Evolutionary conservation across 495 filamentous ascomycete species (phyloP).

Genomic region (Podospora conica): DNA sequence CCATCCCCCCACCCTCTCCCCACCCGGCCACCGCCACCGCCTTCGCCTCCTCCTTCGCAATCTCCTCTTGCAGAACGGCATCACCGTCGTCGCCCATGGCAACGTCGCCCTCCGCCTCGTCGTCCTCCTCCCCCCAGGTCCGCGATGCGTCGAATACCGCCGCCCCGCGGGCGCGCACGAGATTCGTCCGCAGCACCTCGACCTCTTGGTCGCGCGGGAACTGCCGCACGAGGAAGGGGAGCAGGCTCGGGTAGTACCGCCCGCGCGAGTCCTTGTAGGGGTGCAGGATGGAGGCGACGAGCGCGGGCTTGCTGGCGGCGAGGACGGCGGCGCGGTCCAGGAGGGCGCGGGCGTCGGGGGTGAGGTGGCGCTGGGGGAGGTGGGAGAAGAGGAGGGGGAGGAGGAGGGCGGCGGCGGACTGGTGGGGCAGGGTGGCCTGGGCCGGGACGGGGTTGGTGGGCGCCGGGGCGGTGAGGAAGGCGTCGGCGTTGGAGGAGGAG

Average conservation of each 20-base stretch:
- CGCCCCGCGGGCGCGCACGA: constrained; percentile 30
- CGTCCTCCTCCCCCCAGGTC: constrained; percentile 10
- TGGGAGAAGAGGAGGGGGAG: constrained; percentile 54
- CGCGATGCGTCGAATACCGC: neutral
- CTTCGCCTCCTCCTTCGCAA: constrained; percentile 17
- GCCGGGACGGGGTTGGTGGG: constrained; percentile 38
- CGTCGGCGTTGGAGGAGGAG: constrained; percentile 38
- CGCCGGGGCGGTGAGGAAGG: constrained; percentile 28
- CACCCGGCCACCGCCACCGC: constrained; percentile 10
- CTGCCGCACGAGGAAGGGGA: constrained; percentile 64
- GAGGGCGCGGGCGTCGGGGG: constrained; percentile 56
- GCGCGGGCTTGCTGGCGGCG: constrained; percentile 54
- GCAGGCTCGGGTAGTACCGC: constrained; percentile 57
- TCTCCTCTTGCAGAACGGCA: neutral
- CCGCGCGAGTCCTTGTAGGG: constrained; percentile 56
- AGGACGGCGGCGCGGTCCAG: constrained; percentile 77
- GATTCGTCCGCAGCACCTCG: constrained; percentile 55
- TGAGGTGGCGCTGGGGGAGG: constrained; percentile 55
- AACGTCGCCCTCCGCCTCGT: neutral
- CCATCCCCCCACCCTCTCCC: constrained; percentile 7
- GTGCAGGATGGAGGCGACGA: constrained; percentile 75
- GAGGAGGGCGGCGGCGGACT: constrained; percentile 50
- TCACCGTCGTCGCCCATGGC: neutral
- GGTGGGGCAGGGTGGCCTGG: constrained; percentile 17
- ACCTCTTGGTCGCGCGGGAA: constrained; percentile 57